Evolutionary conservation across 169 alveolate genomes (phyloP).

Genomic region (Plasmodium inui): DNA sequence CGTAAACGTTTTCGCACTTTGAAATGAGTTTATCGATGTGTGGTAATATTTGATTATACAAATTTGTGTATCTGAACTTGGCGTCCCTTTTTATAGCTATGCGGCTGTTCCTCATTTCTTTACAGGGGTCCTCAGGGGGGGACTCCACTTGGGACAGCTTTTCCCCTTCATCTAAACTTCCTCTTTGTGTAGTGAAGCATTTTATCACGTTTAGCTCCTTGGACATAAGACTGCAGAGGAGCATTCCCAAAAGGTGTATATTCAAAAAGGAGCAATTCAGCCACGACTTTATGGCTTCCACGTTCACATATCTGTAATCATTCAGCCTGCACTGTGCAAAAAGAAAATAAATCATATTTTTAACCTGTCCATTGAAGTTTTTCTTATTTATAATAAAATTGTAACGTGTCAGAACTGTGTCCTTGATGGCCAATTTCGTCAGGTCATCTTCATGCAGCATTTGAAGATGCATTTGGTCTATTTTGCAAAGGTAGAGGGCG

Average conservation of each 20-base stretch:
- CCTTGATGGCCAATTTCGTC: not conserved
- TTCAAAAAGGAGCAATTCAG: constrained; percentile 53
- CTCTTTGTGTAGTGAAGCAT: not conserved
- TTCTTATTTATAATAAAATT: constrained; percentile 32
- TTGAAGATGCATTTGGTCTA: constrained; percentile 11
- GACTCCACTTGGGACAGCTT: not conserved
- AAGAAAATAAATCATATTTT: constrained; percentile 52
- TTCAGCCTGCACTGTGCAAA: constrained; percentile 45
- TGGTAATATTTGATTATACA: constrained; percentile 39
- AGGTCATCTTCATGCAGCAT: not conserved
- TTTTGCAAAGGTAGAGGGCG: not conserved
- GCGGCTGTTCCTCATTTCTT: constrained; percentile 1
- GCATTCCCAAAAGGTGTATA: constrained; percentile 38
- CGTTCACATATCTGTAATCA: constrained; percentile 43
- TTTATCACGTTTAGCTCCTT: constrained; percentile 38
- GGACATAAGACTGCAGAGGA: constrained; percentile 35
- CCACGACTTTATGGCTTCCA: constrained; percentile 1
- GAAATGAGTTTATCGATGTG: constrained; percentile 60
- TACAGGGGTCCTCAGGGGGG: not conserved
- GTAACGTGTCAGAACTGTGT: constrained; percentile 3
- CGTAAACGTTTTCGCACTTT: constrained; percentile 50
- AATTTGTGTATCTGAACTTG: not conserved
- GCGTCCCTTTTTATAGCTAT: not conserved
- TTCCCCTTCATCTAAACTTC: not conserved
- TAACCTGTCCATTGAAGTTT: constrained; percentile 6